Percentiles rank a stretch among this genome's conserved stretches.
Conservation (phyloP, 129 eudicot species). For the Deinandra increscens region DNA sequence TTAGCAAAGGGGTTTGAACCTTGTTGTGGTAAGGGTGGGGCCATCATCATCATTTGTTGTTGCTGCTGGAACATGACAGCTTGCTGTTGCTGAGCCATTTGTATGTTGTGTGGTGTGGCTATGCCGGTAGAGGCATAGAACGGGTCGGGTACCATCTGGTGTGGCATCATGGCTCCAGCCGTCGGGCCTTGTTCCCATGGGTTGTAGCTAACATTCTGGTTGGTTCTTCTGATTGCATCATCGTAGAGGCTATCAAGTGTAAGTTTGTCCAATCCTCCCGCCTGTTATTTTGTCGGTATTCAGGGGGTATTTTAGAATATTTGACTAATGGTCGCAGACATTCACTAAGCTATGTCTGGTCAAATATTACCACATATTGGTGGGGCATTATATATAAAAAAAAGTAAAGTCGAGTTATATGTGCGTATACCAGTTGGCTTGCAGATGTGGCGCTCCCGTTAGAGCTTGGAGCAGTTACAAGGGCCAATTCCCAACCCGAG, state of each 20-base stretch:
- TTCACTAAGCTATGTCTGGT: neutral
- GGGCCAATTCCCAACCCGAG: constrained; percentile 63
- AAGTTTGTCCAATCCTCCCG: constrained; percentile 50
- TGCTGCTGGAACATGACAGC: constrained; percentile 61
- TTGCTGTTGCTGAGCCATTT: constrained; percentile 66
- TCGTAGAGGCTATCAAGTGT: constrained; percentile 55
- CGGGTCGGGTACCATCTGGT: constrained; percentile 58
- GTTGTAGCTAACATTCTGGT: constrained; percentile 33
- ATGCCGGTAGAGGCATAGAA: constrained; percentile 68
- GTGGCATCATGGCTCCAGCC: constrained; percentile 54
- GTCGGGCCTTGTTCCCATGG: constrained; percentile 72
- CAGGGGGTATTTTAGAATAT: neutral
- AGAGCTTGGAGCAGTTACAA: constrained; percentile 47
- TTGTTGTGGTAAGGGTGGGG: constrained; percentile 44
- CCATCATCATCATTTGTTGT: constrained; percentile 75
- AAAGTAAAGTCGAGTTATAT: neutral
- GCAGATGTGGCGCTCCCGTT: constrained; percentile 29
- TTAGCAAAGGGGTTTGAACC: constrained; percentile 66
- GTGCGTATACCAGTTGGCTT: constrained; percentile 39
- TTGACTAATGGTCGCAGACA: neutral
- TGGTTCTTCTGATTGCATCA: constrained; percentile 41
- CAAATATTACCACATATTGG: neutral
- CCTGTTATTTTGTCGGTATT: constrained; percentile 28
- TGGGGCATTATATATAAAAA: too few species aligned
- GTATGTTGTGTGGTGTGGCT: constrained; percentile 69